phyloP scores from a whole-genome alignment of 176 grass and related monocot genomes.

The Triticum turgidum region DNA sequence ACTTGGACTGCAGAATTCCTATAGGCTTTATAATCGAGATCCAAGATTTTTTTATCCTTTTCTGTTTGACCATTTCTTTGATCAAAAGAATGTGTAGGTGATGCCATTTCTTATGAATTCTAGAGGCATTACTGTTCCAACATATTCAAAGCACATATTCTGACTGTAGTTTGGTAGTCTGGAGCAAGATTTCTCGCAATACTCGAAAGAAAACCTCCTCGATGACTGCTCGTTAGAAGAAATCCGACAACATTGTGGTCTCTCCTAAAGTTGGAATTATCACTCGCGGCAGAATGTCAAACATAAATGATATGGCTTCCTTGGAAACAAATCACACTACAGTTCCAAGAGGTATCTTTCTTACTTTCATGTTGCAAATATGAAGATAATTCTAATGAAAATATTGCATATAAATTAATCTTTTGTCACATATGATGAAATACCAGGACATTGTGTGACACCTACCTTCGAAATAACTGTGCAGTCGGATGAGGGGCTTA shows the following conservation, averaged over 20 bases:
- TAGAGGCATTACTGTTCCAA: background rate
- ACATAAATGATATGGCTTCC: background rate
- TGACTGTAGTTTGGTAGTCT: background rate
- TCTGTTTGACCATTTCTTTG: background rate
- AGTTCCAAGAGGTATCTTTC: background rate
- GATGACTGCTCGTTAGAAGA: background rate
- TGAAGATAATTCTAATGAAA: background rate
- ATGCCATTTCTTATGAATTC: background rate
- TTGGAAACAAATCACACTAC: background rate
- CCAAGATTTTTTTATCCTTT: background rate
- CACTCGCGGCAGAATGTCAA: background rate
- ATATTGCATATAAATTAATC: background rate
- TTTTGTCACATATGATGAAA: conserved; percentile 16
- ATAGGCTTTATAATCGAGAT: background rate
- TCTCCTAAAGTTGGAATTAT: background rate
- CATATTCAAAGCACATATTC: background rate
- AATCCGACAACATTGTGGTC: background rate
- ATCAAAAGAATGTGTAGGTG: background rate
- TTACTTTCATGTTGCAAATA: background rate
- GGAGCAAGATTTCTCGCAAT: background rate
- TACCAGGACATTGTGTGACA: background rate
- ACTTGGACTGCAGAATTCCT: background rate
- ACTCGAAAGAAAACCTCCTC: background rate
- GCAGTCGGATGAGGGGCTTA: conserved; percentile 29
- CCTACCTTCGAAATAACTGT: conserved; percentile 24